Evolutionary conservation across 306 rosid genomes (phyloP), one percentile per base, ranked within the genome.

Genomic region (Mucuna pruriens): DNA sequence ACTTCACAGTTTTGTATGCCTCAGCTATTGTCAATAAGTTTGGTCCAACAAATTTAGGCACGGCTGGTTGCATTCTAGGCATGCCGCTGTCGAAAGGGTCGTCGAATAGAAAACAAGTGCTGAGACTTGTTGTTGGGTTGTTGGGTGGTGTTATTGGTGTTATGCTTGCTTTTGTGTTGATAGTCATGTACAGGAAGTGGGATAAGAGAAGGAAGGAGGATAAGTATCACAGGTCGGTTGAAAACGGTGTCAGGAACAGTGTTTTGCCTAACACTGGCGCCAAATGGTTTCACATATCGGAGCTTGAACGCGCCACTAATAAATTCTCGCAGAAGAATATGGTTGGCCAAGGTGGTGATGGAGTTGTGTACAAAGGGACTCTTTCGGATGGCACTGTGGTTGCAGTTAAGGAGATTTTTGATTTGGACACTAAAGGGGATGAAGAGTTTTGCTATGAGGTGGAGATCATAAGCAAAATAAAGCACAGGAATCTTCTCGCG

Each of bases 371-470:
- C 84, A 90, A 82, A 82, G 98, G 98, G 38, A 78, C 86, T n/a
- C 92, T 94, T 48, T 64, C 85, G 3, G 93, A 94, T 61, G 97
- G 93, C 0, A 81, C 88, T 54, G 8, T 83, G 76, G 89, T 94
- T 7, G 98, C 94, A 0, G 88, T 94, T 0, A 94, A 94, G 55
- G 96, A 92, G 10, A 78, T 88, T 36, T 57, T 92, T 40, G 88
- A 90, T 77, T 78, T 87, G 81, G 96, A 92, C 3, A 85, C 93
- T 0, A 81, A 88, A 85, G 91, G 96, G 58, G 97, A 94, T 40
- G 96, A 94, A 66, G 96, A 94, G 65, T 94, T 94, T 42, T 78
- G 88, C 36, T 89, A 94, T 77, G 98, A 94, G 46, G 94, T 94
- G 1, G 97, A 90, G 80, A 90, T 92, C 65, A 94, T 92, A 16